Conservation (phyloP, 2,329 filamentous ascomycete species). For the Torrubiella hemipterigena region DNA sequence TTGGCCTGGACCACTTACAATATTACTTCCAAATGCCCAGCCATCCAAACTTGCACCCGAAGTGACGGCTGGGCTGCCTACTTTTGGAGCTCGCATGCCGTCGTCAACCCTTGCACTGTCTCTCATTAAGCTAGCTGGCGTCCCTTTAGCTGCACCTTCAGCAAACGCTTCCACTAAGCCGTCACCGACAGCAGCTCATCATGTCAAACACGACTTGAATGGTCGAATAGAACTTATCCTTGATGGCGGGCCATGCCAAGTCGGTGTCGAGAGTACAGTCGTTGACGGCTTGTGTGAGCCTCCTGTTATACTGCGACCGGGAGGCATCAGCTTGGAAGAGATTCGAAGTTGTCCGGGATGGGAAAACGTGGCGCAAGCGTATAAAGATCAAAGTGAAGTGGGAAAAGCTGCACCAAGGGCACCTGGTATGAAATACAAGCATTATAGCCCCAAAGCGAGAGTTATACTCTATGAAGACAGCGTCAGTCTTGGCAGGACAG, state of each 20-base stretch:
- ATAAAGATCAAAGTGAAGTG: constrained; percentile 61
- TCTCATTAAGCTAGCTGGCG: constrained; percentile 67
- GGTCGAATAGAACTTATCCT: constrained; percentile 78
- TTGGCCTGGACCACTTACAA: constrained; percentile 91
- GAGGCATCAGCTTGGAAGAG: constrained; percentile 75
- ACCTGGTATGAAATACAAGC: constrained; percentile 98
- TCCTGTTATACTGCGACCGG: constrained; percentile 73
- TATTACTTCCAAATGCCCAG: constrained; percentile 69
- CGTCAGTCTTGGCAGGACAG: constrained; percentile 19
- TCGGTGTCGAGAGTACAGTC: constrained; percentile 94
- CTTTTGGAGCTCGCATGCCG: constrained; percentile 87
- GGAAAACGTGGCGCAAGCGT: constrained; percentile 66
- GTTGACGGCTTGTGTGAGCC: constrained; percentile 79
- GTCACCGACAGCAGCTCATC: constrained; percentile 79
- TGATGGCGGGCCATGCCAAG: constrained; percentile 74
- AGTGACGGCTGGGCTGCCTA: constrained; percentile 74
- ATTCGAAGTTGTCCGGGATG: constrained; percentile 65
- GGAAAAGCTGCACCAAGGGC: constrained; percentile 60
- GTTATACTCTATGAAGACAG: constrained; percentile 69
- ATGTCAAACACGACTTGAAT: constrained; percentile 75
- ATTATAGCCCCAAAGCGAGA: constrained; percentile 83
- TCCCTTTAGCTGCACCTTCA: constrained; percentile 80
- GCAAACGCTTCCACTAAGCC: constrained; percentile 92
- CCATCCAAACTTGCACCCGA: constrained; percentile 68
- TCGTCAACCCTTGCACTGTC: constrained; percentile 72